phyloP scores from a whole-genome alignment of 2,329 filamentous ascomycete genomes.

The Aspergillus sp. region DNA sequence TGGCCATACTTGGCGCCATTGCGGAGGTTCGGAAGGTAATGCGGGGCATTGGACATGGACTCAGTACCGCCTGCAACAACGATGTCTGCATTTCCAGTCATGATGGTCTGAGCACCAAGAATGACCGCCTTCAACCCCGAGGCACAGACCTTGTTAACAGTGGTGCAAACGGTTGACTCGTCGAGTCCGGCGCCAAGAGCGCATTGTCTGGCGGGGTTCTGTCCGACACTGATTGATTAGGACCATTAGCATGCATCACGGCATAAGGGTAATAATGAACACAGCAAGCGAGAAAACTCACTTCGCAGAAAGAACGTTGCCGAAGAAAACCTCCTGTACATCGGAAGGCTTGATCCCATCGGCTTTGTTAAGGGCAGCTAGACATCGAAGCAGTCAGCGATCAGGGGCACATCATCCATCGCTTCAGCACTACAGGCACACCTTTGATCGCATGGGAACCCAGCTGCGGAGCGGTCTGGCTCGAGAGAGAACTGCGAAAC shows the following conservation, averaged over 20 bases:
- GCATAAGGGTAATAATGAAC: background rate
- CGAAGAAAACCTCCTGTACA: conserved; percentile 96
- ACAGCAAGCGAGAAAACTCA: conserved; percentile 48
- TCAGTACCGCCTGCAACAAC: conserved; percentile 93
- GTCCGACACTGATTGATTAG: conserved; percentile 68
- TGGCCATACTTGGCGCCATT: conserved; percentile 92
- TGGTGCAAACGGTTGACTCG: conserved; percentile 79
- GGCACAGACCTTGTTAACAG: conserved; percentile 98
- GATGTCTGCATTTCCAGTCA: conserved; percentile 89
- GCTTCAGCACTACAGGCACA: conserved; percentile 46
- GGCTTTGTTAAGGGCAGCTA: conserved; percentile 78
- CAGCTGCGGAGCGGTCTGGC: conserved; percentile 80
- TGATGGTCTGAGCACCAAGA: conserved; percentile 93
- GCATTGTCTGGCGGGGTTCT: conserved; percentile 94
- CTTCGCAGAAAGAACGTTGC: conserved; percentile 97
- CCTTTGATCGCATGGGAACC: conserved; percentile 92
- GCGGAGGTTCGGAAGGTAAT: conserved; percentile 89
- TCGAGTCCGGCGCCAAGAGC: conserved; percentile 84
- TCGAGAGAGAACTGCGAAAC: conserved; percentile 73
- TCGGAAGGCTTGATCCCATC: conserved; percentile 83
- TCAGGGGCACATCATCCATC: background rate
- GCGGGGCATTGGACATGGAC: conserved; percentile 97
- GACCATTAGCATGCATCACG: conserved; percentile 18
- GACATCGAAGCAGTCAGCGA: conserved; percentile 18
- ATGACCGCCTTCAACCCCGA: conserved; percentile 93